phyloP scores from a whole-genome alignment of 345 rosid species.

The Euphorbia tirucalli region DNA sequence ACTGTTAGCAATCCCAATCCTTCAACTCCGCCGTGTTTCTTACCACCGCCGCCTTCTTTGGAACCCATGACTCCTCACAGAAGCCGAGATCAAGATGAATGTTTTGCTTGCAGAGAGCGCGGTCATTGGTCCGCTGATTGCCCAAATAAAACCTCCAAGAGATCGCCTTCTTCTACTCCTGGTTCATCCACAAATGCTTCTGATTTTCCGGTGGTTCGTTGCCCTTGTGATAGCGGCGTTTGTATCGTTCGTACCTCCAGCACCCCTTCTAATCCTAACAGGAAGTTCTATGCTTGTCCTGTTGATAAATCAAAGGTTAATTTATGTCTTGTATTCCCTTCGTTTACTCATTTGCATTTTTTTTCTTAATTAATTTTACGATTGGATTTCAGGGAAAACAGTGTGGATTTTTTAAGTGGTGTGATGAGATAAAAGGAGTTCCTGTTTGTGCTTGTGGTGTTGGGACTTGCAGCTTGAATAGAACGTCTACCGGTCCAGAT shows the following conservation, averaged over 20 bases:
- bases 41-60: background rate
- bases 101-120: constrained; percentile 9
- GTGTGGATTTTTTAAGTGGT: constrained; percentile 18
- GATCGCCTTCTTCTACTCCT: background rate
- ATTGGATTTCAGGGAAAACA: background rate
- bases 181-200: background rate
- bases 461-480: constrained; percentile 6
- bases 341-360: background rate
- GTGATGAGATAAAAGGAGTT: background rate
- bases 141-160: constrained; percentile 12
- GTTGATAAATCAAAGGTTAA: background rate
- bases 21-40: background rate
- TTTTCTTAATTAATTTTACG: background rate
- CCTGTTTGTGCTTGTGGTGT: constrained; percentile 29
- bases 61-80: background rate
- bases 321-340: background rate
- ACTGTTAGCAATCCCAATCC: background rate
- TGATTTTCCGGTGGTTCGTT: constrained; percentile 16
- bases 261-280: constrained; percentile 3
- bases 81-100: background rate
- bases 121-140: constrained; percentile 22
- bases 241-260: background rate
- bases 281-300: constrained; percentile 24
- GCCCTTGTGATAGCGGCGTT: constrained; percentile 16
- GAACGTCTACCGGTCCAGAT: background rate